phyloP scores from a whole-genome alignment of 2,329 filamentous ascomycete species.

The Ceratocystiopsis brevicomis region DNA sequence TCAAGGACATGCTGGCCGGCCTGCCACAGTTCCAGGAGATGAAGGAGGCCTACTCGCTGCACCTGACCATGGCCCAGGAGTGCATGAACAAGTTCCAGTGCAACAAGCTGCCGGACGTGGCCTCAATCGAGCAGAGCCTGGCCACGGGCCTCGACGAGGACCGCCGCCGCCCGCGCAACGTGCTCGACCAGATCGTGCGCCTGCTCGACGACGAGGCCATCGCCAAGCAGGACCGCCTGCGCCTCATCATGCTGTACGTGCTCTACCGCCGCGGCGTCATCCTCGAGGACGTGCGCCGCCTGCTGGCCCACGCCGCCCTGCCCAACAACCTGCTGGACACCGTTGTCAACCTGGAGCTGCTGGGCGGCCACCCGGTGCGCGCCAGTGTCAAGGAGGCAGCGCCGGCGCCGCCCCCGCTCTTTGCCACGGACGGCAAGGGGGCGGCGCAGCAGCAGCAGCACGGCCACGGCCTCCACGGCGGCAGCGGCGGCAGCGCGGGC shows the following conservation, averaged over 20 bases:
- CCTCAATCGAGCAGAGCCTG: conserved; percentile 73
- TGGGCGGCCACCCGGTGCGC: conserved; percentile 56
- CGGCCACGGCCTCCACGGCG: background rate
- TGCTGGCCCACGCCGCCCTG: conserved; percentile 67
- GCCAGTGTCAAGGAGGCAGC: conserved; percentile 53
- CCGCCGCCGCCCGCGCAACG: conserved; percentile 72
- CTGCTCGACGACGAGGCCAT: conserved; percentile 75
- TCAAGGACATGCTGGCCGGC: conserved; percentile 93
- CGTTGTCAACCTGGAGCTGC: conserved; percentile 58
- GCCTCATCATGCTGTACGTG: conserved; percentile 69
- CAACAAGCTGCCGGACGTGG: conserved; percentile 70
- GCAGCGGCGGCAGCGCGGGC: background rate
- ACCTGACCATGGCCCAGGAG: conserved; percentile 91
- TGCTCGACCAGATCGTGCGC: conserved; percentile 68
- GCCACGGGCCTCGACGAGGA: conserved; percentile 89
- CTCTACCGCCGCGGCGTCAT: conserved; percentile 76
- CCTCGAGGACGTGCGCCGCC: conserved; percentile 61
- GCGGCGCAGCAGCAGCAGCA: conserved; percentile 8
- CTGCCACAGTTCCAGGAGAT: conserved; percentile 87
- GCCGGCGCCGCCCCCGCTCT: conserved; percentile 46
- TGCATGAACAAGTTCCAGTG: conserved; percentile 87
- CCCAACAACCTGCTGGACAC: conserved; percentile 54
- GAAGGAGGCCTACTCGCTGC: conserved; percentile 86
- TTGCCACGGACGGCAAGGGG: conserved; percentile 42
- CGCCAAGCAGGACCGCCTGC: conserved; percentile 52